A percentile compares a stretch with the other conserved stretches of the same genome.
phyloP scores from a whole-genome alignment of 345 rosid genomes.

The Populus davidiana region DNA sequence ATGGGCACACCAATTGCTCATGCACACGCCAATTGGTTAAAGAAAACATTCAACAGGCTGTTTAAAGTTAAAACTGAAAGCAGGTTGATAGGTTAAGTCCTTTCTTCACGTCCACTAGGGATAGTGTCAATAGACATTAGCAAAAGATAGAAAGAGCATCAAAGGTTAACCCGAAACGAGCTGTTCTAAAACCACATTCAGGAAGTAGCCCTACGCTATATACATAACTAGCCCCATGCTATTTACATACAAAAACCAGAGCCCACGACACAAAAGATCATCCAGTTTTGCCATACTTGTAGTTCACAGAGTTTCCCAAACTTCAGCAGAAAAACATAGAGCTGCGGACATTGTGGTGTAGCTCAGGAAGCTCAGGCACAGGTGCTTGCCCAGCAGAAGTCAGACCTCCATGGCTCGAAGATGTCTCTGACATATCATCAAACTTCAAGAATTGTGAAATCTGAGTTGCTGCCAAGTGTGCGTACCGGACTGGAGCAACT shows the following conservation, averaged over 20 bases:
- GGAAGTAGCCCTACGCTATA: not conserved
- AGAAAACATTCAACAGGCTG: not conserved
- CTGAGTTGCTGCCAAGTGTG: conserved; percentile 30
- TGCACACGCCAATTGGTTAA: not conserved
- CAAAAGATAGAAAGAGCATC: not conserved
- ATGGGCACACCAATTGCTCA: not conserved
- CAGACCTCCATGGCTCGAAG: conserved; percentile 23
- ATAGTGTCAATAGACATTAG: not conserved
- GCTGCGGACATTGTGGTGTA: conserved; percentile 19
- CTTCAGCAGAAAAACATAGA: conserved; percentile 41
- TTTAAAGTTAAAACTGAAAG: too few relatives aligned
- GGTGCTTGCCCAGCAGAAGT: conserved; percentile 18
- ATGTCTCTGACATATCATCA: conserved; percentile 25
- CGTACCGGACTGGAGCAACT: conserved; percentile 29
- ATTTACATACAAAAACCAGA: not conserved
- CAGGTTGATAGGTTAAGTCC: not conserved
- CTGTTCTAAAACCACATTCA: not conserved
- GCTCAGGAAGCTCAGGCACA: conserved; percentile 28
- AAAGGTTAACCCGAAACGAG: not conserved
- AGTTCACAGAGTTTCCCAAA: not conserved
- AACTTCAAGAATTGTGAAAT: conserved; percentile 24
- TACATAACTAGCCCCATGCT: too few relatives aligned
- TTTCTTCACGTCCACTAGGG: too few relatives aligned
- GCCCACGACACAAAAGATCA: not conserved
- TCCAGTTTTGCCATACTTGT: not conserved